Evolutionary conservation across 1,284 basidiomycete genomes (phyloP), one percentile per base, ranked within the genome.

Genomic region (Pascua sp.): DNA sequence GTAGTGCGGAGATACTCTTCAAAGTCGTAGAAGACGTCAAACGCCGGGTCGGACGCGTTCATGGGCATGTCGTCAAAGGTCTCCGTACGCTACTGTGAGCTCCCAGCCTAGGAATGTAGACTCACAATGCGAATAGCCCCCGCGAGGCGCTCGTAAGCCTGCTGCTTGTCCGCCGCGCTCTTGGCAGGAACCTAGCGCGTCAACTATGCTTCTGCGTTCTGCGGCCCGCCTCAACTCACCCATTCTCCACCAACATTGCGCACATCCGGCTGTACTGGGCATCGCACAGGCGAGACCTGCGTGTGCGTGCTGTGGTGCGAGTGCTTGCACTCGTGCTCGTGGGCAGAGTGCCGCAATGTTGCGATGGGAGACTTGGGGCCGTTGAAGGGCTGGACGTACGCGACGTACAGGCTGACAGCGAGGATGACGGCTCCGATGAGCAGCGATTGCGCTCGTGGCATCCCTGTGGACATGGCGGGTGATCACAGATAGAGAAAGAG

Each of bases 1-100:
- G 69, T 60, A 11, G 60, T 50, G 44, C 60, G 57, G 40, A 76
- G 64, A 42, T 69, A 63, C 42, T 12, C 48, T 39, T 57, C 62
- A 15, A 63, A 46, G 5, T 56, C 54, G 46, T 48, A 58, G 53
- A 61, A 61, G 5, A 61, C 49, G 43, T 63, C 53, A 15, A 61
- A 63, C 2, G 10, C 13, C 8, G 53, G 37, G 54, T 59, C 51
- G 13, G 51, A 49, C 11, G 62, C 48, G 49, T 63, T 53, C 51
- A 58, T 48, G 1, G 59, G 56, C 62, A 63, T 63, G 16, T 61
- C 62, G 49, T 63, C 62, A 40, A 56, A 59, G 2, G 39, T 56
- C 42, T 56, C 58, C 0, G 58, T 59, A 10, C 46, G 53, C 58
- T 59, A n/a, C 1, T 8, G 46, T 49, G 18, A 51, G 46, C 41